Base-by-base conservation (phyloP, 2,329 filamentous ascomycete species). In the Didymella exigua region DNA sequence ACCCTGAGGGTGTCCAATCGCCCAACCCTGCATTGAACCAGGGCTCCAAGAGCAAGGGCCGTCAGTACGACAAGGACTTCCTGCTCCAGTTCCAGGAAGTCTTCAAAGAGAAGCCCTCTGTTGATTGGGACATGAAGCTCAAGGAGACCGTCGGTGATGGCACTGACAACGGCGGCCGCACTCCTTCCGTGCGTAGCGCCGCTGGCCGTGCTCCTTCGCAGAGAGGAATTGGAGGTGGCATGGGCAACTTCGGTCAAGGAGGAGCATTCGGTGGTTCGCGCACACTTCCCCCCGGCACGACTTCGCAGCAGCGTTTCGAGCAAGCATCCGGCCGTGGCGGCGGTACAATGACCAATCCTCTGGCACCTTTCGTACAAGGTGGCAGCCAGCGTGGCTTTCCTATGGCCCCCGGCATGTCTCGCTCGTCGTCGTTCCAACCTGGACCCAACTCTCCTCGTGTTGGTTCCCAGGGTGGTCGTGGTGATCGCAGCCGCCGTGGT, bases 61-160 rank as follows among this genome's bases (percentile, higher is more conserved):
- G 96, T 81, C 93, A 96, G 75, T 99, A 99, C 76, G 92, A 98
- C 78, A 90, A 93, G 69, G 88, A 89, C 67, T 99, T 99, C 82
- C 81, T 99, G 78, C 83, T 99, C 26, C 95, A 99, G 73, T 99
- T 99, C 83, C 91, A 97, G 79, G 86, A 86, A 67, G 91, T 96
- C 18, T 99, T 97, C 79, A 96, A 91, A 60, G 95, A 99, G 81
- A 96, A 97, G 79, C 95, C 95, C 13, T 96, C 92, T 0, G 77
- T 93, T 37, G 93, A 98, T 71, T 99, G 96, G 86, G 90, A 96
- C 71, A 83, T 88, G 62, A 93, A 95, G 70, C 87, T 99, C 58
- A 83, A 93, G 84, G 88, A 89, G 78, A 82, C 89, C 80, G 76
- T 99, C 63, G 93, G 93, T 54, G 93, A 96, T 62, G 86, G 89